Conservation (phyloP, 768 basidiomycete species). For the Crepidotus variabilis region DNA sequence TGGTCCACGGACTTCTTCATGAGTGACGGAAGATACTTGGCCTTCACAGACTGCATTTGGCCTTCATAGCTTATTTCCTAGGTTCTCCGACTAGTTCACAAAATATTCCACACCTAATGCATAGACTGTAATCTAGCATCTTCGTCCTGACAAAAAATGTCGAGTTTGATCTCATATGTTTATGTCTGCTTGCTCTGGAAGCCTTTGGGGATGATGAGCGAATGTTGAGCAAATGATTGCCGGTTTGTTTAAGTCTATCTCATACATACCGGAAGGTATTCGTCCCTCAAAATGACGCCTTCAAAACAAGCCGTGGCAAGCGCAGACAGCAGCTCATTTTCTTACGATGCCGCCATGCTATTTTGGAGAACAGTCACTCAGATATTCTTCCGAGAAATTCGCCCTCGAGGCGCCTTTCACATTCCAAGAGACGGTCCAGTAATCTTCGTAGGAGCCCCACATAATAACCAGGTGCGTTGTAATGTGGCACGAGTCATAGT, state of each 20-base stretch:
- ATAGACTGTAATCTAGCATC: neutral
- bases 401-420: constrained; percentile 92
- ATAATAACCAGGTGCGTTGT: constrained; percentile 75
- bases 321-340: constrained; percentile 20
- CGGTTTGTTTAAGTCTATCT: neutral
- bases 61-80: constrained; percentile 4
- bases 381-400: constrained; percentile 95
- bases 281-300: neutral
- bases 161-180: constrained; percentile 5
- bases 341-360: constrained; percentile 73
- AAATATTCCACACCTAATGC: neutral
- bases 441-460: constrained; percentile 91
- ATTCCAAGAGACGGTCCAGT: constrained; percentile 88
- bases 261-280: neutral
- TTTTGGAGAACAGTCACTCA: constrained; percentile 87
- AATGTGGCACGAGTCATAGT: neutral
- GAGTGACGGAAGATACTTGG: neutral
- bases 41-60: neutral
- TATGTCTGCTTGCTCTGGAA: constrained; percentile 1
- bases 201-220: neutral
- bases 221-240: neutral
- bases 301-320: constrained; percentile 18
- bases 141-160: neutral
- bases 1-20: constrained; percentile 24
- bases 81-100: neutral